Evolutionary conservation across 73 alveolate species (phyloP).

Genomic region (Stentor coeruleus): DNA sequence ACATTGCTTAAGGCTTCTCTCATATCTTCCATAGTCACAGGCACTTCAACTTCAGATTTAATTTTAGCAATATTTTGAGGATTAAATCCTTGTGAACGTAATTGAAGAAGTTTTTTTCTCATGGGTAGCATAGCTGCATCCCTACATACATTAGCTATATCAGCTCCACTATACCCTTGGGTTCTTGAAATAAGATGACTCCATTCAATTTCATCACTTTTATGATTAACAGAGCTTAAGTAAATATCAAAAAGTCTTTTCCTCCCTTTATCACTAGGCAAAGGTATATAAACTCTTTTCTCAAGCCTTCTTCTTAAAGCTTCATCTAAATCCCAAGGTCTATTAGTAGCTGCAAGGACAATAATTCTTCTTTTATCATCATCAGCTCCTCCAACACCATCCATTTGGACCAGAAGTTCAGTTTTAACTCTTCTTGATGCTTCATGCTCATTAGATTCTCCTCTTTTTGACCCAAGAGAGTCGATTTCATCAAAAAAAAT

Average conservation of each 20-base stretch:
- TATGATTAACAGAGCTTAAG: slow-evolving; percentile 63
- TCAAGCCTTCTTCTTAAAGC: slow-evolving; percentile 83
- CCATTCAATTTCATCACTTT: slow-evolving; percentile 54
- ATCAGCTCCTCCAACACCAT: slow-evolving; percentile 80
- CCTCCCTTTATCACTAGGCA: slow-evolving; percentile 94
- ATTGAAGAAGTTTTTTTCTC: slow-evolving; percentile 24
- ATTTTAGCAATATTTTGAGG: slow-evolving; percentile 36
- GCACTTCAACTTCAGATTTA: slow-evolving; percentile 67
- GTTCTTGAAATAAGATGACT: slow-evolving; percentile 42
- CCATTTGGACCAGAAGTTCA: slow-evolving; percentile 91
- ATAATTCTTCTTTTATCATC: slow-evolving; percentile 48
- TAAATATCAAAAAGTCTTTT: slow-evolving; percentile 63
- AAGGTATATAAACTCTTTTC: slow-evolving; percentile 90
- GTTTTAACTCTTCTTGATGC: slow-evolving; percentile 95
- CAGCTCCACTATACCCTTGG: slow-evolving; percentile 80
- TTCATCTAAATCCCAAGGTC: slow-evolving; percentile 97
- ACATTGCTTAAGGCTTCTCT: slow-evolving; percentile 77
- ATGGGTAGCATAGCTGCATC: slow-evolving; percentile 98
- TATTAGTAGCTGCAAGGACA: slow-evolving; percentile 86
- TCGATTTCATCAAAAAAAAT: slow-evolving; percentile 99
- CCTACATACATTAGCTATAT: slow-evolving; percentile 92
- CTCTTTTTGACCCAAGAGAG: slow-evolving; percentile 87
- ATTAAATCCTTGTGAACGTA: slow-evolving; percentile 3
- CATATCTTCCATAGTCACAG: slow-evolving; percentile 79
- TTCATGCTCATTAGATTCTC: slow-evolving; percentile 89